Evolutionary conservation across 441 rosid species (phyloP).

Genomic region (Hura crepitans): DNA sequence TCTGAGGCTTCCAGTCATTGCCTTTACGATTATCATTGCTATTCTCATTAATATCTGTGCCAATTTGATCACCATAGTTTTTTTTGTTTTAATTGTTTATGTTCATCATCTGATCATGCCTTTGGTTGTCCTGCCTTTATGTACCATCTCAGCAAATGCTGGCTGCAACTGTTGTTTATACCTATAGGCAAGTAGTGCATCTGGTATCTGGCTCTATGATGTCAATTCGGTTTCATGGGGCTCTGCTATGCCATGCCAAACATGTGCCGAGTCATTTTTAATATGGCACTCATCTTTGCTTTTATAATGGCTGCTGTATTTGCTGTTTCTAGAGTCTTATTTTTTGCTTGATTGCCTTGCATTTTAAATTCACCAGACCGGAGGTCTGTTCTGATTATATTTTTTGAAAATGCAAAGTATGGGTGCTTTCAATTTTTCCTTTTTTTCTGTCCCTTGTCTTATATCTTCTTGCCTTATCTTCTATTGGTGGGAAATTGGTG

Average conservation of each 20-base stretch:
- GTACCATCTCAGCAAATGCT: background rate
- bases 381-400: background rate
- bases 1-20: background rate
- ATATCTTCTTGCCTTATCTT: background rate
- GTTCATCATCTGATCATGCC: background rate
- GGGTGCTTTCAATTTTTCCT: background rate
- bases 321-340: background rate
- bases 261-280: background rate
- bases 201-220: background rate
- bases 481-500: conserved; percentile 27
- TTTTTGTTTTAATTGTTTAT: background rate
- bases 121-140: background rate
- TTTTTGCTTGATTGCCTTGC: background rate
- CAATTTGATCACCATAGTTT: background rate
- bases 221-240: background rate
- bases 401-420: background rate
- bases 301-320: background rate
- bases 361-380: background rate
- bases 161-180: background rate
- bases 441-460: background rate
- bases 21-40: no score
- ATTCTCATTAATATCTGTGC: background rate
- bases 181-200: background rate
- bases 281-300: no score
- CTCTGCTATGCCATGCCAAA: background rate